A percentile compares a stretch with the other conserved stretches of the same genome.
Evolutionary conservation across 2,329 filamentous ascomycete species (phyloP).

Genomic region (Aspergillus fumigatus): DNA sequence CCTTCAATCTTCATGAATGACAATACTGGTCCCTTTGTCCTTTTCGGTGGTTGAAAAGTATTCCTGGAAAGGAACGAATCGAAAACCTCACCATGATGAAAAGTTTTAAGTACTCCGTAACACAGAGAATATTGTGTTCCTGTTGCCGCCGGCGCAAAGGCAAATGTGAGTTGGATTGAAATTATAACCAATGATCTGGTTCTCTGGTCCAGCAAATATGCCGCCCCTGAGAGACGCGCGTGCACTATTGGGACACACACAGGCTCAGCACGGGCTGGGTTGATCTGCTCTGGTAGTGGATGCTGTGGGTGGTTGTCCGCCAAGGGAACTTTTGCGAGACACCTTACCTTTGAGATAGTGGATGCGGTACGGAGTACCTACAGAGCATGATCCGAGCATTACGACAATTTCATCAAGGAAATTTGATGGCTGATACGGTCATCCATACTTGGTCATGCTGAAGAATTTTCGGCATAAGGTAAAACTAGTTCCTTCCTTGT

Average conservation of each 20-base stretch:
- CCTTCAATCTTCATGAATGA: not conserved
- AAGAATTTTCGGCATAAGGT: not conserved
- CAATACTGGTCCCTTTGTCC: not conserved
- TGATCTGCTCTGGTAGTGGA: not conserved
- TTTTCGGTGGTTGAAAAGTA: not conserved
- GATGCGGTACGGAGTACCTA: no score
- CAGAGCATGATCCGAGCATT: no score
- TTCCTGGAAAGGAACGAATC: not conserved
- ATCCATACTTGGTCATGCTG: not conserved
- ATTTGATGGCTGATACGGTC: not conserved
- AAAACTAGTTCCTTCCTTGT: not conserved
- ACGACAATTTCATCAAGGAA: not conserved
- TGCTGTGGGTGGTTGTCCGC: not conserved
- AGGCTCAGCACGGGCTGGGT: not conserved
- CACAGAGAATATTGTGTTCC: not conserved
- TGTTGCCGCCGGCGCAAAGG: not conserved
- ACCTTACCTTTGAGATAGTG: no score
- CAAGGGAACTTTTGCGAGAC: not conserved
- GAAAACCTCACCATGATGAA: not conserved
- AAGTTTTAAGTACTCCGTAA: not conserved
- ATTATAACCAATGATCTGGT: not conserved
- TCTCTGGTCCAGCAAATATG: not conserved
- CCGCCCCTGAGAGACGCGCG: conserved; percentile 20
- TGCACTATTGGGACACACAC: conserved; percentile 7
- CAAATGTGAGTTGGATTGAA: not conserved